Base-by-base conservation (phyloP, 495 filamentous ascomycete species). In the Aspergillus sclerotiicarbonarius region DNA sequence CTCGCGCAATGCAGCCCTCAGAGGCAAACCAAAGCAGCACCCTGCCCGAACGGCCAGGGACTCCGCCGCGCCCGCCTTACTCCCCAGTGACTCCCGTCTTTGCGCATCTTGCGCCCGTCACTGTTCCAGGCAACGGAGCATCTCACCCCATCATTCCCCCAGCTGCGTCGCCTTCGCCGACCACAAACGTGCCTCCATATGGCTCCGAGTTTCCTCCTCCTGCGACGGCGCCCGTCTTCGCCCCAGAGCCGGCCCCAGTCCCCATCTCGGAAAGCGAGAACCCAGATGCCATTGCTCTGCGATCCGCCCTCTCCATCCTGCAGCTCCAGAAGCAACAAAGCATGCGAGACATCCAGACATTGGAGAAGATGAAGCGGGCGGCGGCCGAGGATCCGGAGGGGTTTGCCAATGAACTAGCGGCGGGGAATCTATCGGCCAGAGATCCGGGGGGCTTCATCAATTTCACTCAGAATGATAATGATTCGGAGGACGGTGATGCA, bases 271-370 rank as follows among this genome's bases (percentile, higher is more conserved):
- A 91, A 68, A 86, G 85, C 60, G 78, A 83, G 49, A 95, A 95
- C 63, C 84, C 90, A 5, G 92, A 96, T 75, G 90, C 86, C 1
- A 86, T 95, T 20, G 92, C 92, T 4, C 77, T 96, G 29, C 83
- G 86, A 37, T 86, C 87, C 19, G 87, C 91, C 4, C 89, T 96
- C 62, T 84, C 87, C 4, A 86, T 95, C 46, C 76, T 96, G 32
- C 90, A 93, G 74, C 73, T 94, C 45, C 92, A 96, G 72, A 87
- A 87, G 47, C 81, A 86, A 60, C 89, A 89, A 68, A 86, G 87
- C 15, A 66, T 82, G n/a, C 77, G 79, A 18, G 91, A 96, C 69
- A 84, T 96, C 43, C 77, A 77, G 57, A 71, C 77, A 1, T 75
- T 96, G 15, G 78, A 86, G 59, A 67, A 74, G 50, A 78, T 87